A percentile compares a stretch with the other conserved stretches of the same genome.
Evolutionary conservation across 2,329 filamentous ascomycete genomes (phyloP).

Genomic region (Aspergillus hiratsukae): DNA sequence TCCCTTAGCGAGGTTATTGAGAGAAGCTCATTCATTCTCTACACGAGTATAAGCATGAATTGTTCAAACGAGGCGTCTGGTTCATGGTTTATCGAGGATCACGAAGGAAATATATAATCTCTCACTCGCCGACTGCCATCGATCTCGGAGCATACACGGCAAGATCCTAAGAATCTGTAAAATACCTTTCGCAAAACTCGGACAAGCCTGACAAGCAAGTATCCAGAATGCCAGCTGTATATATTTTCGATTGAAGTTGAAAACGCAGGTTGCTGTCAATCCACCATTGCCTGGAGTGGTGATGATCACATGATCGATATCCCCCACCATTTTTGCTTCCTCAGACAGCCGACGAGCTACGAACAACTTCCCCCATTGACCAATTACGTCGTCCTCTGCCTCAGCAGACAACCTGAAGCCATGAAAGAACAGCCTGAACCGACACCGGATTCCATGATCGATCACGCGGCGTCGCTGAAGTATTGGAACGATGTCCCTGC

Average conservation of each 20-base stretch:
- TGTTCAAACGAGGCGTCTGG: too few species aligned
- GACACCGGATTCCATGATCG: conserved; percentile 22
- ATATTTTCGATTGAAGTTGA: not conserved
- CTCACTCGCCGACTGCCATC: too few species aligned
- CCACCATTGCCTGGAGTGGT: not conserved
- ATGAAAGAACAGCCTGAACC: not conserved
- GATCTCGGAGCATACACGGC: not conserved
- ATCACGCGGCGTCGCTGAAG: conserved; percentile 31
- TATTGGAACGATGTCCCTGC: conserved; percentile 33
- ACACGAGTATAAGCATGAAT: too few species aligned
- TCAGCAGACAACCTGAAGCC: not conserved
- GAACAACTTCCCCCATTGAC: not conserved
- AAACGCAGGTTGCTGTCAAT: not conserved
- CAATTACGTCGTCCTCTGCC: not conserved
- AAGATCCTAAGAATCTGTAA: too few species aligned
- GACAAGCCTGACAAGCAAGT: not conserved
- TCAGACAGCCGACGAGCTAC: not conserved
- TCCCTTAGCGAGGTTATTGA: too few species aligned
- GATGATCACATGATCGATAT: not conserved
- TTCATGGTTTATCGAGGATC: too few species aligned
- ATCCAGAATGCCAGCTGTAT: not conserved
- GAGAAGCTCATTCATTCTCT: too few species aligned
- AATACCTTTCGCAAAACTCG: too few species aligned
- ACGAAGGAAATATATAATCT: not conserved
- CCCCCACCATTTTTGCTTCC: not conserved